Evolutionary conservation across 2,329 filamentous ascomycete species (phyloP), one percentile per base, ranked within the genome.

Genomic region (Alternaria ethzedia): DNA sequence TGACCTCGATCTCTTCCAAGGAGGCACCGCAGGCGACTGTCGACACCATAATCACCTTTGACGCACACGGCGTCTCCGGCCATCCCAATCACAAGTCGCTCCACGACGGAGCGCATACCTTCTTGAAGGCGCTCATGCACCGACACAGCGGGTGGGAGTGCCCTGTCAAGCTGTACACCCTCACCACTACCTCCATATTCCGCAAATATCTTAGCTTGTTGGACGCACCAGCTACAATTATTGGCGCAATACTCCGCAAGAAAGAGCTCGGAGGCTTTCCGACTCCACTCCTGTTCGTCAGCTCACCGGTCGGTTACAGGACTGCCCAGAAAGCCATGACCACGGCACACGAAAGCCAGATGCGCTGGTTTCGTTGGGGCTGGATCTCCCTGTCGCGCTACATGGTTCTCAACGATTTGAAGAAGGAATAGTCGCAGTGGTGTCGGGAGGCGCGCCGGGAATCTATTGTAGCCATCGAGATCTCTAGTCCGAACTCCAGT

Each of bases 311-410:
- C 5, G 85, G 86, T 59, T 88, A 90, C 67, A 84, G 90, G 67
- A 87, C 85, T 28, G 95, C 93, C 8, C 91, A 94, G 83, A 86
- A 83, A 58, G 94, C 96, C 30, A 99, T 99, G 96, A 94, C 92
- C 2, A 86, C 87, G 58, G 95, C 92, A 26, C 96, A 99, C 83
- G 85, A 89, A 82, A 97, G 94, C 80, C 96, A 99, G 86, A 99
- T 99, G 96, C 88, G 92, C 41, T 99, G 96, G 96, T 99, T 98
- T 78, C 88, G 96, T 8, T 98, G 94, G 87, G 93, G 94, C 3
- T 99, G 94, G 94, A 97, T 99, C 76, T 86, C 88, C 0, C 78
- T 97, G 61, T 96, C 94, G 74, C 86, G 96, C 64, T 99, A 98
- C 82, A 98, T 99, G 96, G 87, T 94, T 61, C 87, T 98, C 30